Evolutionary conservation across 2,329 filamentous ascomycete species (phyloP), one percentile per base, ranked within the genome.

Genomic region (Colletotrichum sp.): DNA sequence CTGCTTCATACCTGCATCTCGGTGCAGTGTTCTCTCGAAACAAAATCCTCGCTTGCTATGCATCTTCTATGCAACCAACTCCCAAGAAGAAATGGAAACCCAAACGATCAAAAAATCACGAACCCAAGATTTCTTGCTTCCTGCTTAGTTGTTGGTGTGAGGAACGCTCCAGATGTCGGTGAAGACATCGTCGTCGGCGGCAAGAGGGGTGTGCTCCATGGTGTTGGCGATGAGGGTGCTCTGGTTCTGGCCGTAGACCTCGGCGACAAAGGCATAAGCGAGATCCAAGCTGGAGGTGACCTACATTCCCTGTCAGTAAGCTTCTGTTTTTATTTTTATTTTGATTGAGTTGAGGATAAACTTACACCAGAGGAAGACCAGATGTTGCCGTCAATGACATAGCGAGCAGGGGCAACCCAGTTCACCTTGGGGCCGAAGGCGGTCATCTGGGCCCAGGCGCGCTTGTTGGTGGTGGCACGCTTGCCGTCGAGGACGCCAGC

Each of bases 381-480:
- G 9, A 93, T 83, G 72, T 93, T 92, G 6, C 90, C 91, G 81
- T 94, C 92, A 0, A 86, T 83, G 0, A 93, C 89, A 89, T 91
- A 94, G 51, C 93, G 86, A 24, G 92, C 92, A 33, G 86, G 85
- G 1, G 85, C 82, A 31, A 92, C 86, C 92, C 92, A 94, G 1
- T 89, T 80, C 0, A 92, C 90, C 1, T 86, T 82, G 0, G 87
- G 85, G 0, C 89, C 86, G 66, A 86, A 81, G 2, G 83, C 79
- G 3, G 83, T 87, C 11, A 90, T 87, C 75, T 81, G 81, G 9
- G 82, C 80, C 85, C 89, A 94, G 0, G 86, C 85, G 8, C 81
- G 81, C 81, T 94, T 94, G 79, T 94, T 94, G 18, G 90, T 92
- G 5, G 93, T 94, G 6, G 91, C 93, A 18, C 86, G 83, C 74